These are phyloP conservation scores for Yamadazyma membranifaciens DNA, from an alignment of 1,139 yeast genomes.

Conservation along the genomic window DNA sequence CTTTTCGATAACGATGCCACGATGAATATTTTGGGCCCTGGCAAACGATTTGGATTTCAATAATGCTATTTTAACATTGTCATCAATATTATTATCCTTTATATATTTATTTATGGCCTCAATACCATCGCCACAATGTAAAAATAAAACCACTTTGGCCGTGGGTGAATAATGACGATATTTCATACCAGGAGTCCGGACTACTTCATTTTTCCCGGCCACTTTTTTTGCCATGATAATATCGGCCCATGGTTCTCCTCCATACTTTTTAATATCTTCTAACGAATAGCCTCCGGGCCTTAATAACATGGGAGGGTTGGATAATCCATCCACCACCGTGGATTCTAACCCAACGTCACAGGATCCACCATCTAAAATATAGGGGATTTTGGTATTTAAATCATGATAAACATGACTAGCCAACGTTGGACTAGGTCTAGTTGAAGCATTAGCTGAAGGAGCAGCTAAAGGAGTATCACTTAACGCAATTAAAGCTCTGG, in stretches of 20 bases:
- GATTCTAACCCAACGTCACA: slow-evolving; percentile 92
- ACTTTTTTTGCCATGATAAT: slow-evolving; percentile 64
- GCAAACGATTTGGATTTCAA: slow-evolving; percentile 40
- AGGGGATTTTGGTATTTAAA: slow-evolving; percentile 74
- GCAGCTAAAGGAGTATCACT: slow-evolving; percentile 93
- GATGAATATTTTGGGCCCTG: slow-evolving; percentile 19
- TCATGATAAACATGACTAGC: slow-evolving; percentile 87
- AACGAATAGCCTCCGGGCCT: slow-evolving; percentile 93
- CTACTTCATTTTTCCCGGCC: slow-evolving; percentile 67
- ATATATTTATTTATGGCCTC: slow-evolving; percentile 28
- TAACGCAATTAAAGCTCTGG: slow-evolving; percentile 84
- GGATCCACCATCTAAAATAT: slow-evolving; percentile 86
- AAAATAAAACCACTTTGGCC: slow-evolving; percentile 76
- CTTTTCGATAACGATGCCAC: slow-evolving; percentile 31
- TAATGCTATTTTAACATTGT: slow-evolving; percentile 41
- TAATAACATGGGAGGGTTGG: slow-evolving; percentile 77
- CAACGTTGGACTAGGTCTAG: slow-evolving; percentile 88
- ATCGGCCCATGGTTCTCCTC: slow-evolving; percentile 65
- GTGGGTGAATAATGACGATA: slow-evolving; percentile 92
- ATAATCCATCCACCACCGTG: slow-evolving; percentile 89
- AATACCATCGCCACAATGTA: slow-evolving; percentile 47
- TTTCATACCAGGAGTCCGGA: slow-evolving; percentile 97
- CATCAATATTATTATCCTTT: slow-evolving; percentile 14
- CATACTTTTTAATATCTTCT: slow-evolving; percentile 63
- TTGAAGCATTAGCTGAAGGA: slow-evolving; percentile 95